These are phyloP conservation scores for Fistulifera pelliculosa DNA, from an alignment of 108 stramenopile species.

Conservation along the genomic window DNA sequence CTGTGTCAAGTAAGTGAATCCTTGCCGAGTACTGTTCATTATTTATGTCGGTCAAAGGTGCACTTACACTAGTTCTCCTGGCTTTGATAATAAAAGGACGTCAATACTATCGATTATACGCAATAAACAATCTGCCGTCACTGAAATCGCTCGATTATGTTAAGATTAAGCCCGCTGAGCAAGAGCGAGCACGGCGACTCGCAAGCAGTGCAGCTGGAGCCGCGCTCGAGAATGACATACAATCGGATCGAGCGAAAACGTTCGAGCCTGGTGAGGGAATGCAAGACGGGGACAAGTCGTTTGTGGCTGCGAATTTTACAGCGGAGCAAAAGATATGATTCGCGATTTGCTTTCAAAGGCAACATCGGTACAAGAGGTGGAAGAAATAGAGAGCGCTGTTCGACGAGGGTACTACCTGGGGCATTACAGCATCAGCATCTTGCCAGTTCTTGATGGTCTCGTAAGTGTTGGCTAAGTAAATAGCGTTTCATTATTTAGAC, in stretches of 20 bases:
- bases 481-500: no score
- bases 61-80: no score
- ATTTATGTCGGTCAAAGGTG: no score
- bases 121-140: slow-evolving; percentile 49
- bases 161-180: slow-evolving; percentile 59
- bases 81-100: no score
- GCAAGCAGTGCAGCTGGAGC: slow-evolving; percentile 77
- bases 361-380: neutral
- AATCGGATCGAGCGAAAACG: slow-evolving; percentile 49
- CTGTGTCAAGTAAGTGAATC: slow-evolving; percentile 67
- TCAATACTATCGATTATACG: slow-evolving; percentile 71
- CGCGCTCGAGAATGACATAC: slow-evolving; percentile 69
- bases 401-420: neutral
- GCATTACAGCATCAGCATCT: neutral
- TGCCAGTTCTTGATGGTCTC: no score
- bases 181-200: slow-evolving; percentile 63
- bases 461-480: no score
- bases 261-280: slow-evolving; percentile 74
- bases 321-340: slow-evolving; percentile 1
- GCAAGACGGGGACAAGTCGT: neutral
- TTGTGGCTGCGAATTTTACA: neutral
- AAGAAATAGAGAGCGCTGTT: neutral
- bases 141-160: slow-evolving; percentile 67
- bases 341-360: neutral
- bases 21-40: no score